Conservation (phyloP, 2,329 filamentous ascomycete genomes). For the Chaetomiaceae sp. region DNA sequence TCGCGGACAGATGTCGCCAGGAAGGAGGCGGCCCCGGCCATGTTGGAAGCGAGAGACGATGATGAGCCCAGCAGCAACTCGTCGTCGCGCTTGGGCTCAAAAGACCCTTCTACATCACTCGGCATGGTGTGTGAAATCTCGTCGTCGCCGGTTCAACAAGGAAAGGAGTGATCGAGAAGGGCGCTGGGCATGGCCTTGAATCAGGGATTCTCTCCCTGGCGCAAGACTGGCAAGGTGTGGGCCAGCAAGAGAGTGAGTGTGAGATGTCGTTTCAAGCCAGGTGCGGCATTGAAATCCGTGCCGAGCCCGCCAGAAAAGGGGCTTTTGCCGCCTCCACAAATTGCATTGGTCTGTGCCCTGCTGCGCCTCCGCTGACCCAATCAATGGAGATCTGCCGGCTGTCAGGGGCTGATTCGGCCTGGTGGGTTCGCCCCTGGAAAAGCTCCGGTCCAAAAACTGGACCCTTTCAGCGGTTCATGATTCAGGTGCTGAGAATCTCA, state of each 20-base stretch:
- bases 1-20: conserved; percentile 4
- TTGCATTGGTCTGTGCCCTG: neutral
- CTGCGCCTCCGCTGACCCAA: neutral
- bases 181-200: neutral
- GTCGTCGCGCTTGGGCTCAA: conserved; percentile 15
- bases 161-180: neutral
- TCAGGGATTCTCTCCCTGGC: neutral
- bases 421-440: too few relatives aligned
- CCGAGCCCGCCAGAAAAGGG: neutral
- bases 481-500: too few relatives aligned
- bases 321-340: conserved; percentile 3
- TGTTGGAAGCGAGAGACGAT: neutral
- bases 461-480: too few relatives aligned
- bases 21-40: conserved; percentile 4
- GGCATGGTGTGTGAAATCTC: conserved; percentile 12
- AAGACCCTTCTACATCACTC: conserved; percentile 4
- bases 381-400: too few relatives aligned
- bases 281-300: neutral
- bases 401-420: neutral
- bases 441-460: too few relatives aligned
- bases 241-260: too few relatives aligned
- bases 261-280: neutral
- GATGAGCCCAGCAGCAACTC: neutral
- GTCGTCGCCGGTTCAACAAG: neutral
- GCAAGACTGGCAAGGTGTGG: too few relatives aligned